Base-by-base conservation (phyloP, 1,139 yeast genomes). In the Hemisphaericaspora subhashii region DNA sequence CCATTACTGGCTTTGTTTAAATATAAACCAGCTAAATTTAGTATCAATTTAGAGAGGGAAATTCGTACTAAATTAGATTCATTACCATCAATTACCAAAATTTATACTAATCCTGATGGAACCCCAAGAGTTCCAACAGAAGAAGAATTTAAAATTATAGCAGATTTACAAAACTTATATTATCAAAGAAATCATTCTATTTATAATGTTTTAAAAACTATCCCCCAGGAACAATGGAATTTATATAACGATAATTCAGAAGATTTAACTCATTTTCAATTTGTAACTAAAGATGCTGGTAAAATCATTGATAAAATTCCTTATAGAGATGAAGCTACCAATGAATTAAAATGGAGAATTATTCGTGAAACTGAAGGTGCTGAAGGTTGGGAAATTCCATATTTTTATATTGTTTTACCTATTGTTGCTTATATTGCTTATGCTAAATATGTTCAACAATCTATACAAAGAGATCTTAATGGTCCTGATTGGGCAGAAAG, bases 341-440 rank as follows among this genome's bases (percentile, higher is more conserved):
- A 95, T 26, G 85, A 81, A 54, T 77, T 86, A 53, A 80, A 81
- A 54, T 86, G 95, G 95, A 79, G 81, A 55, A 68, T 86, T 45
- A 81, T 87, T 35, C 75, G 95, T 50, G 89, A 81, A 56, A 78
- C 83, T 43, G 81, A 79, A 53, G 81, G 81, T 59, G 76, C 76
- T 30, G 95, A 86, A 68, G 95, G 95, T 36, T 86, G 95, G 95
- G 95, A 87, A 58, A 71, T 72, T 49, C 74, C 87, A 44, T 85
- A 83, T 65, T 83, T 77, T 59, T 76, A 82, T 50, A 79, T 84
- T 57, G 81, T 86, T 31, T 90, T 94, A 41, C 87, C 86, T 20
- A 60, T 70, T 32, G 69, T 71, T 48, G 57, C 62, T 35, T 72
- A 67, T 46, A 60, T 71, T 33, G 63, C 66, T 36, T 72, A 72